These are phyloP conservation scores for Galerina marginata DNA, from an alignment of 768 basidiomycete species.

Conservation along the genomic window DNA sequence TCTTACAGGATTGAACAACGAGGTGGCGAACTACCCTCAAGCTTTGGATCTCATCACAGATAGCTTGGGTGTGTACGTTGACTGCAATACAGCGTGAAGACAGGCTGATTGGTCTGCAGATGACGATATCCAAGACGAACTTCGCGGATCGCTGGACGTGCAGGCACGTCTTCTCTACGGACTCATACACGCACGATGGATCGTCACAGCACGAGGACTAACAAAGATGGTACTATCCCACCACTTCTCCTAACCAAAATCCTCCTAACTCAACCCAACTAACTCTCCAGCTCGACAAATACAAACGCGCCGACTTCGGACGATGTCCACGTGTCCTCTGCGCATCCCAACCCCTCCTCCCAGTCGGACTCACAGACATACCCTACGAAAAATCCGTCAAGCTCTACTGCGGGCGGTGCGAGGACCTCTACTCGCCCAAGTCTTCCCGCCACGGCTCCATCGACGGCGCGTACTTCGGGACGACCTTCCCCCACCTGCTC, in stretches of 20 bases:
- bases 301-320: slow-evolving; percentile 97
- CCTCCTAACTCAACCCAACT: not conserved
- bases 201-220: slow-evolving; percentile 91
- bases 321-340: slow-evolving; percentile 98
- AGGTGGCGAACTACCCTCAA: slow-evolving; percentile 92
- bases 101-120: slow-evolving; percentile 48
- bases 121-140: slow-evolving; percentile 93
- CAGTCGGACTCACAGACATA: slow-evolving; percentile 95
- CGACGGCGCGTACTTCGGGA: slow-evolving; percentile 98
- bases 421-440: slow-evolving; percentile 98
- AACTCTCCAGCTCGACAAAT: slow-evolving; percentile 81
- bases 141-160: slow-evolving; percentile 89
- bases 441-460: slow-evolving; percentile 96
- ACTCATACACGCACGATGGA: slow-evolving; percentile 96
- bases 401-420: slow-evolving; percentile 97
- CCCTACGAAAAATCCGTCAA: slow-evolving; percentile 99
- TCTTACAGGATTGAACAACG: slow-evolving; percentile 94
- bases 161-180: slow-evolving; percentile 95
- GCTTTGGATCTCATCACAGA: slow-evolving; percentile 97
- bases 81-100: not conserved
- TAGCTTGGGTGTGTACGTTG: slow-evolving; percentile 73
- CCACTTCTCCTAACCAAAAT: not conserved
- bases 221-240: slow-evolving; percentile 81
- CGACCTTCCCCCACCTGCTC: slow-evolving; percentile 95
- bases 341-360: slow-evolving; percentile 92